phyloP scores from a whole-genome alignment of 108 stramenopile genomes.

The Pseudonitzschia multiseries region DNA sequence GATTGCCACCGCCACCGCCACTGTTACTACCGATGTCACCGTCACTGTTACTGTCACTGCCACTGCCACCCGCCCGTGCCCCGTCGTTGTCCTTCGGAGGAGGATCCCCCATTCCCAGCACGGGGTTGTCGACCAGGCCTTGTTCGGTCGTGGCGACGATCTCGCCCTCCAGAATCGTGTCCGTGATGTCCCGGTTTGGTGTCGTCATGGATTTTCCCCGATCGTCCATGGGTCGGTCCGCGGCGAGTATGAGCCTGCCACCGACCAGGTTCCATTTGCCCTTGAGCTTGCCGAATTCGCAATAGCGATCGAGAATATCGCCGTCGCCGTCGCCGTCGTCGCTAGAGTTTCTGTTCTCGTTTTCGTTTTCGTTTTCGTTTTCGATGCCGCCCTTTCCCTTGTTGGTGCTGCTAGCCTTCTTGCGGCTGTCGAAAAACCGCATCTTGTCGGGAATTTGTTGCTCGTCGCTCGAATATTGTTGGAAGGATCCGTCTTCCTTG shows the following conservation, averaged over 20 bases:
- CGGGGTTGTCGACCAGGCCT: constrained; percentile 53
- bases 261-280: constrained; percentile 78
- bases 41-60: neutral
- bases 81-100: constrained; percentile 15
- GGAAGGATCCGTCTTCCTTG: constrained; percentile 75
- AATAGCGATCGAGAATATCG: constrained; percentile 40
- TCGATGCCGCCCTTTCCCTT: too few relatives aligned
- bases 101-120: constrained; percentile 27
- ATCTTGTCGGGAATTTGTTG: constrained; percentile 24
- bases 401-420: too few relatives aligned
- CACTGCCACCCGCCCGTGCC: neutral
- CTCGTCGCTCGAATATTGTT: constrained; percentile 50
- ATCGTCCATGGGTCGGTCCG: constrained; percentile 56
- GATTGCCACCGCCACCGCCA: too few relatives aligned
- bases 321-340: constrained; percentile 33
- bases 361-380: too few relatives aligned
- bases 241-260: constrained; percentile 76
- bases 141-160: constrained; percentile 55
- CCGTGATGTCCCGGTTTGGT: constrained; percentile 15
- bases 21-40: too few relatives aligned
- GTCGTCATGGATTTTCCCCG: neutral
- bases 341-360: constrained; percentile 5
- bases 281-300: constrained; percentile 33
- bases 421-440: constrained; percentile 27
- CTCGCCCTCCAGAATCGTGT: constrained; percentile 71